phyloP scores from a whole-genome alignment of 2,329 filamentous ascomycete genomes.

The Fusarium burgessii region DNA sequence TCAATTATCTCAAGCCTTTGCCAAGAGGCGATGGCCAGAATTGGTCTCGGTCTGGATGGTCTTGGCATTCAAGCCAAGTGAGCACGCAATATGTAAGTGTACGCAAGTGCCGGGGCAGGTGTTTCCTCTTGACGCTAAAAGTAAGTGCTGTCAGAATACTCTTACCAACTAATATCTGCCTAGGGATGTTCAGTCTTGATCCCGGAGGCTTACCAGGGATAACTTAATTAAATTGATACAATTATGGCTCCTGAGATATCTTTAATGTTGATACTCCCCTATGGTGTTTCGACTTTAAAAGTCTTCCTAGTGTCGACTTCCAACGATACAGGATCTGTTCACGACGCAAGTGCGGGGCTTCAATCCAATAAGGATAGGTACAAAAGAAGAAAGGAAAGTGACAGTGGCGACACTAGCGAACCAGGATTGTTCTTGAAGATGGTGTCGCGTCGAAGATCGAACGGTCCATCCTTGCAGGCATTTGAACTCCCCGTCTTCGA shows the following conservation, averaged over 20 bases:
- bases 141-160: not conserved
- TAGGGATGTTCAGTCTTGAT: no score
- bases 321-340: no score
- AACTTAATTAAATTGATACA: no score
- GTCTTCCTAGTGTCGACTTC: no score
- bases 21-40: conserved; percentile 1
- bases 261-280: no score
- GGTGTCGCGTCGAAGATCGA: conserved; percentile 1
- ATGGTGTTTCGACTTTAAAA: no score
- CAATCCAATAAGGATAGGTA: no score
- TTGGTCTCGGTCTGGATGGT: conserved; percentile 12
- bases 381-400: no score
- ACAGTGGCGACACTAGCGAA: not conserved
- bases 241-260: no score
- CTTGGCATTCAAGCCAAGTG: conserved; percentile 36
- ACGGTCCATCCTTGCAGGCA: not conserved
- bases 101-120: conserved; percentile 21
- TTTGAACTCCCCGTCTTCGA: not conserved
- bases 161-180: no score
- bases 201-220: no score
- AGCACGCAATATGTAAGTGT: conserved; percentile 44
- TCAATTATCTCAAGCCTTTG: conserved; percentile 7
- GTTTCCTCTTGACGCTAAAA: not conserved
- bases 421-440: not conserved
- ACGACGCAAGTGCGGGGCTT: not conserved